Evolutionary conservation across 2,329 filamentous ascomycete species (phyloP).

Genomic region (Colletotrichum tropicicola): DNA sequence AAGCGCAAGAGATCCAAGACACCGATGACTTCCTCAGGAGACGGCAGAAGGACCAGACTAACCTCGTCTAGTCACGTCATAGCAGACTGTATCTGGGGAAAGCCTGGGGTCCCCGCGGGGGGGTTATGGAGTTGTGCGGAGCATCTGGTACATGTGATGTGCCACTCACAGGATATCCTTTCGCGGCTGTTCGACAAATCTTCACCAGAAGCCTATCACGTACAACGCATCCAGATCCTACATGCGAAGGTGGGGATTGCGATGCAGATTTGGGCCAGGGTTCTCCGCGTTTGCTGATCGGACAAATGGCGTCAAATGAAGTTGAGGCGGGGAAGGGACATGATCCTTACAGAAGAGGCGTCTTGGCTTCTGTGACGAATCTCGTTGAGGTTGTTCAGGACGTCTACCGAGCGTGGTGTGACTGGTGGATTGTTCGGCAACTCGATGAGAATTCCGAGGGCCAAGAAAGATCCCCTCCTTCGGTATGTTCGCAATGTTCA

Average conservation of each 20-base stretch:
- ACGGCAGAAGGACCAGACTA: not conserved
- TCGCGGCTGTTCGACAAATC: too few species aligned
- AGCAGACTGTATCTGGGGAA: not conserved
- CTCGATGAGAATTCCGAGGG: not conserved
- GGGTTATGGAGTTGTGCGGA: not conserved
- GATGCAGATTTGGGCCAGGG: not conserved
- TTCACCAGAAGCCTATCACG: too few species aligned
- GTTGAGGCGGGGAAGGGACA: not conserved
- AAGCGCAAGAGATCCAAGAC: not conserved
- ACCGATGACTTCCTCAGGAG: not conserved
- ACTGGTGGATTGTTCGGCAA: not conserved
- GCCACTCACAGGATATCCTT: not conserved
- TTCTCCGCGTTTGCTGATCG: not conserved
- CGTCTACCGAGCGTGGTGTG: not conserved
- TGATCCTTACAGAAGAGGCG: not conserved
- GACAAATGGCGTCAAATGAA: not conserved
- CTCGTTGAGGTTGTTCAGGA: not conserved
- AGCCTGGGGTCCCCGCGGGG: not conserved
- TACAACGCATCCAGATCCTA: too few species aligned
- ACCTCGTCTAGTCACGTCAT: not conserved
- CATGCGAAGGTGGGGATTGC: too few species aligned
- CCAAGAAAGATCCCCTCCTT: not conserved
- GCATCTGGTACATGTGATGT: not conserved
- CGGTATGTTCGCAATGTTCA: not conserved
- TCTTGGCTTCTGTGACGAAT: too few species aligned